A percentile compares a stretch with the other conserved stretches of the same genome.
Evolutionary conservation across 2,329 filamentous ascomycete genomes (phyloP).

Genomic region (Epichloe typhina): DNA sequence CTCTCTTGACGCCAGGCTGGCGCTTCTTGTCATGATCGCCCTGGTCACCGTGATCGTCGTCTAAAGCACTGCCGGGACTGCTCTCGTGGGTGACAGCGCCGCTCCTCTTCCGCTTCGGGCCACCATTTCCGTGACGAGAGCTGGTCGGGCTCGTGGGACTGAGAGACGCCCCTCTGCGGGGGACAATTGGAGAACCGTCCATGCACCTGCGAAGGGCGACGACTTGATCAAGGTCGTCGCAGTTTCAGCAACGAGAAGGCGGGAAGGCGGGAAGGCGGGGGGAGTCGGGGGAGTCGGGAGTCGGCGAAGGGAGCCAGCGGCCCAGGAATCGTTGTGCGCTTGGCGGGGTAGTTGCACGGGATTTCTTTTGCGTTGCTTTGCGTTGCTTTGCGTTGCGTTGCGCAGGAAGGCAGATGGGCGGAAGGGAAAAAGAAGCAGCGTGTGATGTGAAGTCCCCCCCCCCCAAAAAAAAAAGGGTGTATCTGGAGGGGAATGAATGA

Average conservation of each 20-base stretch:
- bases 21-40: constrained; percentile 46
- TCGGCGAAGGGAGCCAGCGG: constrained; percentile 4
- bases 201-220: constrained; percentile 21
- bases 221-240: constrained; percentile 9
- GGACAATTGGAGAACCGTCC: constrained; percentile 34
- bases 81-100: constrained; percentile 40
- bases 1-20: constrained; percentile 60
- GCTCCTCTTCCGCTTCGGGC: constrained; percentile 45
- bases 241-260: constrained; percentile 1
- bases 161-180: constrained; percentile 32
- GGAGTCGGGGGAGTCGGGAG: constrained; percentile 1
- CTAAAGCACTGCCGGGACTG: constrained; percentile 41
- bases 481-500: neutral
- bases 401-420: neutral
- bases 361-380: neutral
- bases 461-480: neutral
- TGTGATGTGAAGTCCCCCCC: neutral
- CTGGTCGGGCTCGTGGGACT: constrained; percentile 44
- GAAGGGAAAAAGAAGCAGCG: neutral
- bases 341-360: constrained; percentile 5
- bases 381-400: neutral
- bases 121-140: constrained; percentile 35
- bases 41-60: constrained; percentile 33
- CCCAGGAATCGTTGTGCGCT: neutral
- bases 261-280: constrained; percentile 8